Conservation (phyloP, 371 early-diverging fungal species). For the Syncephalastrum monosporum region DNA sequence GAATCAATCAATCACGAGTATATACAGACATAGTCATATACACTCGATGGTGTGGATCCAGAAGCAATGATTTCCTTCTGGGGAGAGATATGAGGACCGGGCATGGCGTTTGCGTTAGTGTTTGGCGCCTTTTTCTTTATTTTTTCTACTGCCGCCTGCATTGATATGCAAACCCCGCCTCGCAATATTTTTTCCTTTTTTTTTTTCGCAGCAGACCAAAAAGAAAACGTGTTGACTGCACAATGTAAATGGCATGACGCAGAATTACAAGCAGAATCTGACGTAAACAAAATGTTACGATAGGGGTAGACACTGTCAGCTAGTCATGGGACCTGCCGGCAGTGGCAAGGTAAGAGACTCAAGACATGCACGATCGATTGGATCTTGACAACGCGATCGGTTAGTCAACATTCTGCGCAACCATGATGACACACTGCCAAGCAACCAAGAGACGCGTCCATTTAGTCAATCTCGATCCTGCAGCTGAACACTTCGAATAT, state of each 20-base stretch:
- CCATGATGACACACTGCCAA: constrained; percentile 91
- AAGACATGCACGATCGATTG: background rate
- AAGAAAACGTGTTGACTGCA: background rate
- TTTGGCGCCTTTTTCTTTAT: constrained; percentile 6
- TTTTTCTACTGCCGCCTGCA: background rate
- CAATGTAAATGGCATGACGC: background rate
- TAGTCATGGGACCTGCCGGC: constrained; percentile 99
- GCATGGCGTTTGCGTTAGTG: too few relatives aligned
- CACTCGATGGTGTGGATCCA: too few relatives aligned
- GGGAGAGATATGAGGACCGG: too few relatives aligned
- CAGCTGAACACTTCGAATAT: constrained; percentile 93
- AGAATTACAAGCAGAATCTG: too few relatives aligned
- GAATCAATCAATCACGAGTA: too few relatives aligned
- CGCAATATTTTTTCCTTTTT: background rate
- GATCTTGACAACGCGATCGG: background rate
- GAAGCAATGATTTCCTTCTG: too few relatives aligned
- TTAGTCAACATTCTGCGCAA: constrained; percentile 94
- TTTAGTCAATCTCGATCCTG: constrained; percentile 98
- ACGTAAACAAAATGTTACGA: too few relatives aligned
- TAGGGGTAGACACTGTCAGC: constrained; percentile 88
- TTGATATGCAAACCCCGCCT: too few relatives aligned
- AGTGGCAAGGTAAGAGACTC: constrained; percentile 77
- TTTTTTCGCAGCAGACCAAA: background rate
- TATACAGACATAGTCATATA: too few relatives aligned
- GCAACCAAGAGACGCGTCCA: constrained; percentile 81